Evolutionary conservation across 2,329 filamentous ascomycete genomes (phyloP), one percentile per base, ranked within the genome.

Genomic region (Metarhizium rileyi): DNA sequence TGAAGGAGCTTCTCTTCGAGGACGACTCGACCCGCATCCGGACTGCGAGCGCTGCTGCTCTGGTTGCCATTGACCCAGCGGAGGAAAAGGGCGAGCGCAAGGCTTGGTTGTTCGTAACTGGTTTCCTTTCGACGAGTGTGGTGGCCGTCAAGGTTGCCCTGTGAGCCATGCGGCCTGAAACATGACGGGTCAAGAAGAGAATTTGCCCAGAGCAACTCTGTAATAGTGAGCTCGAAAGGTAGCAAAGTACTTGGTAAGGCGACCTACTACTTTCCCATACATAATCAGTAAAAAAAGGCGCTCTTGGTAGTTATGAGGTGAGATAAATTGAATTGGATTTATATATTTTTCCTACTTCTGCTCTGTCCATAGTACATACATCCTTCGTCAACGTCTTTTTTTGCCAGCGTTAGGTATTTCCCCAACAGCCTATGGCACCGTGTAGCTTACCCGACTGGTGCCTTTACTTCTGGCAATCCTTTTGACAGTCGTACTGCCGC

Each of bases 401-500:
- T 16, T 36, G 9, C 14, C 33, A 16, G 33, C 33, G n/a, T n/a
- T n/a, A n/a, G n/a, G n/a, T n/a, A n/a, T n/a, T n/a, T n/a, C n/a
- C n/a, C n/a, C n/a, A 5, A 23, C 7, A 22, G 36, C 36, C 7
- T 35, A 53, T 26, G 46, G 44, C 49, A 57, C 53, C 2, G 55
- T 56, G 41, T 76, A 76, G 53, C 71, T 71, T n/a, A 87, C 77
- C 56, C 78, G 74, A 48, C 77, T 84, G 9, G 69, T 72, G 3
- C 84, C 83, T 63, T 84, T 86, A 48, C 70, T 73, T 63, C 83
- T 73, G 53, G 74, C 74, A 49, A 89, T 83, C 68, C 84, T 86
- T 69, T 74, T 83, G 4, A 88, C 81, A 3, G 68, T 76, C 5
- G 80, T 79, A 60, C 75, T 74, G 1, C 83, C 80, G 57, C 77